phyloP scores from a whole-genome alignment of 805 yeast genomes.

The Jamesozyma jinghongensis region DNA sequence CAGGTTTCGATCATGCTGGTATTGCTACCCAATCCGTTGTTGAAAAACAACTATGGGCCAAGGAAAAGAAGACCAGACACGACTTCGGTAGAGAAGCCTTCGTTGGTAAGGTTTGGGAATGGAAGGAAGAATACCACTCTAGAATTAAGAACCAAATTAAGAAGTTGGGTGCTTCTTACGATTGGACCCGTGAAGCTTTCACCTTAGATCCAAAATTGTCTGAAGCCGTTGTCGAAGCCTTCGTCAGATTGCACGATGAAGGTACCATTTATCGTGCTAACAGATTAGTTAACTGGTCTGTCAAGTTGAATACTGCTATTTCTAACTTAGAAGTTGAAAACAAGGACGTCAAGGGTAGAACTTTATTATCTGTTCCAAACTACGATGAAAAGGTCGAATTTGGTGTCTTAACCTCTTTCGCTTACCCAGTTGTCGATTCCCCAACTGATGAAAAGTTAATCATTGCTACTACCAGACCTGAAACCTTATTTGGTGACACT shows the following conservation, averaged over 20 bases:
- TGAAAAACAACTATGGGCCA: constrained; percentile 89
- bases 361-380: constrained; percentile 76
- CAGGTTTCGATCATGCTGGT: constrained; percentile 99
- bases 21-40: constrained; percentile 98
- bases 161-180: constrained; percentile 92
- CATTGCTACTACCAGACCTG: constrained; percentile 98
- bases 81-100: constrained; percentile 92
- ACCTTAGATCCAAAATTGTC: constrained; percentile 74
- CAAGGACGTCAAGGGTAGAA: constrained; percentile 77
- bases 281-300: constrained; percentile 94
- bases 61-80: constrained; percentile 82
- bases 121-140: constrained; percentile 90
- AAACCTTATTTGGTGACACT: constrained; percentile 95
- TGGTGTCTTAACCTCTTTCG: constrained; percentile 94
- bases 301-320: constrained; percentile 85
- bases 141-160: constrained; percentile 79
- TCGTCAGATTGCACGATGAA: constrained; percentile 84
- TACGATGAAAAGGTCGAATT: constrained; percentile 87
- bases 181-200: constrained; percentile 92
- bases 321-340: constrained; percentile 95
- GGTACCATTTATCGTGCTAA: constrained; percentile 92
- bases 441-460: constrained; percentile 62
- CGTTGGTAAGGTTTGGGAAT: constrained; percentile 86
- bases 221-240: constrained; percentile 81
- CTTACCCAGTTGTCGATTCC: constrained; percentile 77